Evolutionary conservation across 2,329 filamentous ascomycete species (phyloP), one percentile per base, ranked within the genome.

Genomic region (Laburnicola sp.): DNA sequence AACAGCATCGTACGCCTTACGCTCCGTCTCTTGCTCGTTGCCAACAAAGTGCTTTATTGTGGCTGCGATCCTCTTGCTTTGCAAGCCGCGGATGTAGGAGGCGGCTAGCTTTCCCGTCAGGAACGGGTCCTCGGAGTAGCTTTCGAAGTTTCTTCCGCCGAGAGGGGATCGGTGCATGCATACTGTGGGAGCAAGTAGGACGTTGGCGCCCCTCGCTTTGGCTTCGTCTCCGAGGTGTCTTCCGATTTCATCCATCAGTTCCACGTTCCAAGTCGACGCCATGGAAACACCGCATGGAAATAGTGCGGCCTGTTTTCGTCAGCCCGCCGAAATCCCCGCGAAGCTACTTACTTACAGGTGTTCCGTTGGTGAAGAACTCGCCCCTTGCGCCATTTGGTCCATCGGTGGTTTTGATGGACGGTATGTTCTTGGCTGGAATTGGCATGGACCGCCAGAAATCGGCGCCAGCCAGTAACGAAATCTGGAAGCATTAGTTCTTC

Each of bases 131-230:
- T 57, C 54, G 6, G 40, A 46, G 31, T 46, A 57, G n/a, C 38
- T 36, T 30, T 57, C 54, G 25, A 54, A 54, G 57, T 91, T 91
- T 53, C 90, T 82, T 16, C 90, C 90, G n/a, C 89, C 89, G 0
- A 94, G 79, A 0, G 90, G 90, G 43, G 88, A 88, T 11, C 90
- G 83, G 64, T 94, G 89, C 78, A 91, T 86, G 74, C 89, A 91
- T 30, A 91, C 85, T 0, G 89, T 92, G 2, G 88, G 89, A 0
- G 86, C 89, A 6, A 93, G 79, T 3, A 92, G 77, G 28, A 92
- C 81, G 53, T 91, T 81, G 26, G 87, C 86, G 4, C 87, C 88
- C 64, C 89, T 86, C 16, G 88, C 87, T 62, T 85, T 87, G 23
- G 81, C 79, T 71, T 94, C 89, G 9, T 85, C 78, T 9, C 85